phyloP scores from a whole-genome alignment of 495 filamentous ascomycete genomes.

The Aspergillus nidulans region DNA sequence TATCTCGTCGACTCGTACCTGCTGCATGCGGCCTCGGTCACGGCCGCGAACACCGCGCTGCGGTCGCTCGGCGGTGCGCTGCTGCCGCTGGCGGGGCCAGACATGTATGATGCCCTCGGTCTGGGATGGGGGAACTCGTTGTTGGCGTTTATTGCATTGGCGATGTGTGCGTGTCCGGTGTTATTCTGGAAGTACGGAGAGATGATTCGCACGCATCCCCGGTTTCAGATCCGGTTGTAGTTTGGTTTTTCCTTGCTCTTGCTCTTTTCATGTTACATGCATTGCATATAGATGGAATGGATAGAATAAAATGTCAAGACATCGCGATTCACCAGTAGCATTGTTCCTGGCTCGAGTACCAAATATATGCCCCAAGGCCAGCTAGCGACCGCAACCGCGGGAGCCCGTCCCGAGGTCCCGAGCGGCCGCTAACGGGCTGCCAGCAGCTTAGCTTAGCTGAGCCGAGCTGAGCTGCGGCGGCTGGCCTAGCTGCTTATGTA shows the following conservation, averaged over 20 bases:
- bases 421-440: too few species aligned
- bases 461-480: too few species aligned
- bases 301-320: too few species aligned
- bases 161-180: conserved; percentile 33
- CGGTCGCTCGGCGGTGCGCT: conserved; percentile 60
- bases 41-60: conserved; percentile 54
- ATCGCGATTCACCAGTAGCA: too few species aligned
- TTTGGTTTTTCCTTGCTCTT: neutral
- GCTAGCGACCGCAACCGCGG: too few species aligned
- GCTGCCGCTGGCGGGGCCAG: conserved; percentile 38
- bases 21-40: conserved; percentile 64
- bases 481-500: too few species aligned
- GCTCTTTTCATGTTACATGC: neutral
- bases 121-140: conserved; percentile 45
- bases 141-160: conserved; percentile 44
- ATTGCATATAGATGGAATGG: neutral
- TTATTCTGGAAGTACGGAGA: conserved; percentile 39
- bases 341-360: too few species aligned
- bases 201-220: conserved; percentile 22
- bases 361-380: too few species aligned
- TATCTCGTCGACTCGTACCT: conserved; percentile 68
- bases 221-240: conserved; percentile 19
- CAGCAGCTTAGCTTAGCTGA: too few species aligned
- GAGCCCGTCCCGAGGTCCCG: too few species aligned
- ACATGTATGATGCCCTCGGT: conserved; percentile 40